Conservation (phyloP, 1,284 basidiomycete genomes). For the Rhodofomes roseus region DNA sequence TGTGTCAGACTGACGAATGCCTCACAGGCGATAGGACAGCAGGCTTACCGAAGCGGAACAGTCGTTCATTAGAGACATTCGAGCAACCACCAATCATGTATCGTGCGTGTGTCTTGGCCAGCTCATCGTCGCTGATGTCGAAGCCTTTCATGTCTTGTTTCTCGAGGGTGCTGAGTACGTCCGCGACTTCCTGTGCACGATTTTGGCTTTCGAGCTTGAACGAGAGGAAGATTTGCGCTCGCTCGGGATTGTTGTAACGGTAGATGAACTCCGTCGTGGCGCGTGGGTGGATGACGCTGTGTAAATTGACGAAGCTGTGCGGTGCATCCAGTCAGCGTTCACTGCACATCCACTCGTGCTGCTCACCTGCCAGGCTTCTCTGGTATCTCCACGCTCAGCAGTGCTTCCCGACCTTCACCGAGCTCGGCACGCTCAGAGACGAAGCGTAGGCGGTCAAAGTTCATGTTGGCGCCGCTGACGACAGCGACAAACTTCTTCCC, state of each 20-base stretch:
- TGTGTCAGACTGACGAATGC: neutral
- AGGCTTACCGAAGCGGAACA: conserved; percentile 88
- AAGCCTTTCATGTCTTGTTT: conserved; percentile 74
- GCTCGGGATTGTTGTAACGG: conserved; percentile 68
- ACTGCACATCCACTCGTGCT: neutral
- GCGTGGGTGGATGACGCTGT: conserved; percentile 86
- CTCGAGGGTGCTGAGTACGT: conserved; percentile 61
- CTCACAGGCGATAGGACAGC: neutral
- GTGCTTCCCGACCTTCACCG: conserved; percentile 91
- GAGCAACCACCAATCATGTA: conserved; percentile 92
- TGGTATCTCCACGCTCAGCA: conserved; percentile 91
- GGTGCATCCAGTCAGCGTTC: conserved; percentile 1
- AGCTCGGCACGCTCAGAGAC: conserved; percentile 97
- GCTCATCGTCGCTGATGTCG: conserved; percentile 93
- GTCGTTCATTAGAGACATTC: conserved; percentile 77
- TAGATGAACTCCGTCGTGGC: conserved; percentile 98
- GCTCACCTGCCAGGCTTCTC: conserved; percentile 85
- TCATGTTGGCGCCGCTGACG: conserved; percentile 98
- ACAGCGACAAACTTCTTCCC: conserved; percentile 90
- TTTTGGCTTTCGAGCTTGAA: conserved; percentile 76
- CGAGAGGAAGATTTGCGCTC: conserved; percentile 87
- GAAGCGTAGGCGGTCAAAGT: conserved; percentile 94
- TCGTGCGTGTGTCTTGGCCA: conserved; percentile 92
- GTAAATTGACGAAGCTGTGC: conserved; percentile 81
- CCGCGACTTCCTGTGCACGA: conserved; percentile 65